A percentile compares a stretch with the other conserved stretches of the same genome.
Conservation (phyloP, 306 rosid species). For the Cicer cuneatum region DNA sequence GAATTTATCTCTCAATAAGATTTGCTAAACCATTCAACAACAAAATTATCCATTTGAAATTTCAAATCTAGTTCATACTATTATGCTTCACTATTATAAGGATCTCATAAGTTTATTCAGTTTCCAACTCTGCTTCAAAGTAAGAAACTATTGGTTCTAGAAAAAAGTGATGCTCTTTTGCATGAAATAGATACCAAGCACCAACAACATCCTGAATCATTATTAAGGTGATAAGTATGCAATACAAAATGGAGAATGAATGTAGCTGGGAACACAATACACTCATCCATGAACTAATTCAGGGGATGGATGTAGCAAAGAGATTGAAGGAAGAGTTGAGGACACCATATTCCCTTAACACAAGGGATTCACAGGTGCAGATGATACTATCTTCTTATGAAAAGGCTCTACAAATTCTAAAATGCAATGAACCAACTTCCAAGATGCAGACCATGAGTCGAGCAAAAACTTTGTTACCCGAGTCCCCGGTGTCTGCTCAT, state of each 20-base stretch:
- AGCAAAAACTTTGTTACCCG: conserved; percentile 47
- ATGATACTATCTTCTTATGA: conserved; percentile 74
- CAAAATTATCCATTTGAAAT: not conserved
- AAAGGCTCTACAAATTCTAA: conserved; percentile 70
- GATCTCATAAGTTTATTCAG: conserved; percentile 33
- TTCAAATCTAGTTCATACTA: conserved; percentile 37
- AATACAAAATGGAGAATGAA: conserved; percentile 60
- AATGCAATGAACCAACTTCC: conserved; percentile 54
- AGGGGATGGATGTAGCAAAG: conserved; percentile 86
- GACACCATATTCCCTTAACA: conserved; percentile 52
- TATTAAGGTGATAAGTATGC: conserved; percentile 11
- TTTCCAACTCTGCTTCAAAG: conserved; percentile 36
- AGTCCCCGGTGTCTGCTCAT: conserved; percentile 59
- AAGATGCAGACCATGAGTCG: conserved; percentile 41
- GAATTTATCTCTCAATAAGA: not conserved
- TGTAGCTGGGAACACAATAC: conserved; percentile 70
- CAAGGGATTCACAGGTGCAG: conserved; percentile 59
- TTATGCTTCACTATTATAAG: conserved; percentile 36
- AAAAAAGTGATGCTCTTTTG: conserved; percentile 34
- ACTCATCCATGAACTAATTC: conserved; percentile 66
- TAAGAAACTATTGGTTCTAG: conserved; percentile 36
- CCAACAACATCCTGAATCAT: not conserved
- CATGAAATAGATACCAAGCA: conserved; percentile 31
- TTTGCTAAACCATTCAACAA: conserved; percentile 30
- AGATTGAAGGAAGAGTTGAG: conserved; percentile 63